Base-by-base conservation (phyloP, 2,329 filamentous ascomycete genomes). In the Huntiella decipiens region DNA sequence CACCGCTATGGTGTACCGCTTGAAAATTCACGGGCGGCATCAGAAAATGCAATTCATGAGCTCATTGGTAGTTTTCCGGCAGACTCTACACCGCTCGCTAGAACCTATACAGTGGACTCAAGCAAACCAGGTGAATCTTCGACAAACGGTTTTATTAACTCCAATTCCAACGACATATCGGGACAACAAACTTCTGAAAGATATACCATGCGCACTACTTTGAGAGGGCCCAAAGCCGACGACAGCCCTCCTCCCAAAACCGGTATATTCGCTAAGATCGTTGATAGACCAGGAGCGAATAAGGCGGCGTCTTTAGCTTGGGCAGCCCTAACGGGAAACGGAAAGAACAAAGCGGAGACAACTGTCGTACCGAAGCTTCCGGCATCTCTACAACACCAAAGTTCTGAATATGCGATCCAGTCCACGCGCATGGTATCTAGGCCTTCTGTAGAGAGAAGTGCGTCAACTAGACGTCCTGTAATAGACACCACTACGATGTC, bases 291-390 rank as follows among this genome's bases (percentile, higher is more conserved):
- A 5, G 69, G 74, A 1, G 68, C 75, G 10, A 78, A 68, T 57
- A 77, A 74, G 55, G 77, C 77, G 36, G 77, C 77, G 19, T 73
- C 71, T 3, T 55, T 79, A 44, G 77, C 77, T 31, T 81, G 77
- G 74, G 34, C 49, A 1, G 28, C 39, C n/a, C 17, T 50, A 11
- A 61, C 61, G 10, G 59, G 63, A 4, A 60, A 57, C 5, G 16
- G 13, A 31, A 43, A 43, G 11, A 10, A 13, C 5, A 32, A 43
- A 10, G 11, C 40, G 7, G 28, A 43, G 8, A 16, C 31, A 28
- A 8, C 22, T 10, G 22, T 28, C 8, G 7, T 28, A 28, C 22
- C 22, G 6, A 28, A 28, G 22, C 19, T 41, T 28, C 28, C 40
- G 31, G 13, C 40, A 7, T 43, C 40, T 7, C 16, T 43, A 43